Evolutionary conservation across 139 green algal species (phyloP).

Genomic region (Chlorella sp.): DNA sequence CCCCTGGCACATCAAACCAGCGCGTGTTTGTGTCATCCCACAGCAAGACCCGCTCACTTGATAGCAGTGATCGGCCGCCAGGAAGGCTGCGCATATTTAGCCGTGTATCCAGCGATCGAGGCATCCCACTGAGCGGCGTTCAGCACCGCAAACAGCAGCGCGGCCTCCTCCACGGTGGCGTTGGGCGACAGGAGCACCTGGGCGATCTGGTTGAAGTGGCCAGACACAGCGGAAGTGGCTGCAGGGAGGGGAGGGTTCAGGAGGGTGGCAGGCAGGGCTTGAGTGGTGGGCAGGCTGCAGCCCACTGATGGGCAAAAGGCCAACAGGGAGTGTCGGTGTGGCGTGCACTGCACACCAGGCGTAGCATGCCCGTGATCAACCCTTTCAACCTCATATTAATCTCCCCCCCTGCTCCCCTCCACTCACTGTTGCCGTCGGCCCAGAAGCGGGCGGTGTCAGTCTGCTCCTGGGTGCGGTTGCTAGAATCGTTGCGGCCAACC

Average conservation of each 20-base stretch:
- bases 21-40: no score
- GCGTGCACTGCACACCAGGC: no score
- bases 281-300: no score
- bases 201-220: constrained; percentile 26
- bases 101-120: constrained; percentile 6
- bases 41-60: not conserved
- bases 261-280: no score
- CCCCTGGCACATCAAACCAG: no score
- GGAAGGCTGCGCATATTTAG: constrained; percentile 43
- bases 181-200: constrained; percentile 15
- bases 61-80: constrained; percentile 56
- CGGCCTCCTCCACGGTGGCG: not conserved
- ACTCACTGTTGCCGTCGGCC: constrained; percentile 37
- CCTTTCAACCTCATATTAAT: no score
- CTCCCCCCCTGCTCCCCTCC: no score
- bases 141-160: constrained; percentile 14
- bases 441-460: constrained; percentile 34
- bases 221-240: not conserved
- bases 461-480: not conserved
- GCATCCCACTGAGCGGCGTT: constrained; percentile 3
- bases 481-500: constrained; percentile 3
- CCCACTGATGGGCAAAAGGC: no score
- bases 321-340: no score
- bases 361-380: no score
- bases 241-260: not conserved